phyloP scores from a whole-genome alignment of 1,139 yeast genomes.

The Lizanozyma gosingica region DNA sequence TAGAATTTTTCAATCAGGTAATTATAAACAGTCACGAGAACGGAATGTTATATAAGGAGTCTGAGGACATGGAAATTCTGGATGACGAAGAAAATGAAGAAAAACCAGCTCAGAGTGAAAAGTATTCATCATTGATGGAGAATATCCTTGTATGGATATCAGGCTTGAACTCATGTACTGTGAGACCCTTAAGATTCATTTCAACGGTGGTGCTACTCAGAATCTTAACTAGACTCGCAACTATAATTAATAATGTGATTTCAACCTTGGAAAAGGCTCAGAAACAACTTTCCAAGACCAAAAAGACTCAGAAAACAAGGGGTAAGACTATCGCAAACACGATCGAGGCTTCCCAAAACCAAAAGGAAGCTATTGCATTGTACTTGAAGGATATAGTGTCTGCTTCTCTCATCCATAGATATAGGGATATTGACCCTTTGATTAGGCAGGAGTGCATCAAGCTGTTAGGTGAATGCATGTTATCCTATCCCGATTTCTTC shows the following conservation, averaged over 20 bases:
- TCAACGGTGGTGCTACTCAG: conserved; percentile 53
- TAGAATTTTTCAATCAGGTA: conserved; percentile 47
- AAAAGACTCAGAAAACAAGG: conserved; percentile 17
- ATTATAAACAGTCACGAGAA: conserved; percentile 51
- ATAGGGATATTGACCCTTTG: conserved; percentile 68
- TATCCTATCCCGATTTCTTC: conserved; percentile 60
- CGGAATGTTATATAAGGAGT: conserved; percentile 49
- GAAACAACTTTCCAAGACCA: conserved; percentile 10
- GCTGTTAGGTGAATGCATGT: conserved; percentile 61
- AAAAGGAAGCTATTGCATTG: conserved; percentile 44
- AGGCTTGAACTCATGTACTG: conserved; percentile 57
- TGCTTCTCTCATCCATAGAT: conserved; percentile 65
- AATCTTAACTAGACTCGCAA: conserved; percentile 55
- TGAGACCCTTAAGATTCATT: conserved; percentile 65
- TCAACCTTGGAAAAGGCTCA: conserved; percentile 28
- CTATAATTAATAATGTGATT: conserved; percentile 35
- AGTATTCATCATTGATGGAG: conserved; percentile 37
- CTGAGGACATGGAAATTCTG: no score
- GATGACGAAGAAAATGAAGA: conserved; percentile 20
- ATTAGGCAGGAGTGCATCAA: conserved; percentile 64
- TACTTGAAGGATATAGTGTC: conserved; percentile 59
- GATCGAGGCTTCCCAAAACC: conserved; percentile 39
- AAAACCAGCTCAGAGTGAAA: no score
- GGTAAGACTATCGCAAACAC: conserved; percentile 38
- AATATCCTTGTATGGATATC: conserved; percentile 69